Evolutionary conservation across 306 rosid genomes (phyloP).

Genomic region (Styphnolobium japonicum): DNA sequence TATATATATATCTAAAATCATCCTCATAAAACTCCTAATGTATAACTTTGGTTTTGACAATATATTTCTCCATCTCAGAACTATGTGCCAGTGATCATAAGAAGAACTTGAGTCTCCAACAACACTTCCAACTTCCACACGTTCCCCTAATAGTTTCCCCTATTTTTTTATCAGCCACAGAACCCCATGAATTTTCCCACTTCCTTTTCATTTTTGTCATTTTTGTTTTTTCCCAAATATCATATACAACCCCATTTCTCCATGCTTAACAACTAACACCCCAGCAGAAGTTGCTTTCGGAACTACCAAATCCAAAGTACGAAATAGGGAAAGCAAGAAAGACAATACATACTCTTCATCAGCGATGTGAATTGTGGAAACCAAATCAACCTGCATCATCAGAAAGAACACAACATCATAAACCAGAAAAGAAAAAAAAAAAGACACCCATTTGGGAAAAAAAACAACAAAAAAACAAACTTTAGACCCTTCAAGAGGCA

Average conservation of each 20-base stretch:
- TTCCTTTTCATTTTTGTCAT: not conserved
- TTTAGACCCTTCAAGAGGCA: not conserved
- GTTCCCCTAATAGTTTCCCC: not conserved
- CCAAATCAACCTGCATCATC: conserved; percentile 86
- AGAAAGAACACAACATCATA: conserved; percentile 7
- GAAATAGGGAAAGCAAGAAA: not conserved
- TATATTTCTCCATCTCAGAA: not conserved
- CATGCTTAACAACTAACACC: not conserved
- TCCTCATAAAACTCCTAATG: not conserved
- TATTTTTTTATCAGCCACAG: conserved; percentile 6
- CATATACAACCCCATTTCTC: not conserved
- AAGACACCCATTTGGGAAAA: not conserved
- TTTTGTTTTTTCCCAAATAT: not conserved
- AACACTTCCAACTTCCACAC: not conserved
- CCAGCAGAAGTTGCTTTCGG: not conserved
- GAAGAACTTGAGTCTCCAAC: not conserved
- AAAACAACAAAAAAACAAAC: conserved; percentile 1
- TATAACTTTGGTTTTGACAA: not conserved
- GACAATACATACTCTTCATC: conserved; percentile 76
- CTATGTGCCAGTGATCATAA: not conserved
- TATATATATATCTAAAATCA: not conserved
- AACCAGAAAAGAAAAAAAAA: not conserved
- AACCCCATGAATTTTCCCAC: not conserved
- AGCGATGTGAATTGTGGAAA: conserved; percentile 94
- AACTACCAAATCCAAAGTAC: conserved; percentile 16